phyloP scores from a whole-genome alignment of 2,329 filamentous ascomycete genomes.

The Fusarium sterilihyphosum region DNA sequence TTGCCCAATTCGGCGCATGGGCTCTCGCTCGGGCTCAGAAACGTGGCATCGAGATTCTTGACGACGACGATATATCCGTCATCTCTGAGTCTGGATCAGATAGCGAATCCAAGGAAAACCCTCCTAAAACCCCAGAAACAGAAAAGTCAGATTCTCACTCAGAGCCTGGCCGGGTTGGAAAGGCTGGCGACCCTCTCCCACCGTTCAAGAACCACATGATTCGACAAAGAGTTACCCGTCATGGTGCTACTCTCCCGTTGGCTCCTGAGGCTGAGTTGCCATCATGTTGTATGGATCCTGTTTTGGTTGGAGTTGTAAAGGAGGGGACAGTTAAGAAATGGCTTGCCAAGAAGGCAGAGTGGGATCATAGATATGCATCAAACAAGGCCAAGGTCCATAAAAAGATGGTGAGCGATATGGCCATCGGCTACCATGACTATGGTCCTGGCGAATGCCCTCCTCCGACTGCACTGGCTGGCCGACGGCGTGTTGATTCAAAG shows the following conservation, averaged over 20 bases:
- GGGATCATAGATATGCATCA: conserved; percentile 77
- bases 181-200: conserved; percentile 84
- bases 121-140: conserved; percentile 30
- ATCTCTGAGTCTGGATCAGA: conserved; percentile 70
- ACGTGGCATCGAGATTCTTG: conserved; percentile 80
- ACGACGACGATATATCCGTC: conserved; percentile 80
- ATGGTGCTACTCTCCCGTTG: conserved; percentile 78
- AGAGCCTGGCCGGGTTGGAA: conserved; percentile 69
- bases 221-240: conserved; percentile 82
- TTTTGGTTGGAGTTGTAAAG: conserved; percentile 82
- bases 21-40: conserved; percentile 85
- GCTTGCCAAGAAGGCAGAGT: conserved; percentile 77
- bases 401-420: conserved; percentile 76
- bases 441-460: conserved; percentile 80
- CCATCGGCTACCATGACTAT: conserved; percentile 75
- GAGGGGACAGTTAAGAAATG: conserved; percentile 83
- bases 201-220: conserved; percentile 89
- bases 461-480: conserved; percentile 81
- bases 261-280: conserved; percentile 71
- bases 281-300: conserved; percentile 69
- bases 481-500: conserved; percentile 63
- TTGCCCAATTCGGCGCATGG: conserved; percentile 95
- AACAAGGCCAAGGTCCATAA: conserved; percentile 78
- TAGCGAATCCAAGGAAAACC: conserved; percentile 37
- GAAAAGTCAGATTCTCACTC: conserved; percentile 32